Evolutionary conservation across 257 asterid species (phyloP).

Genomic region (Primulina tabacum): DNA sequence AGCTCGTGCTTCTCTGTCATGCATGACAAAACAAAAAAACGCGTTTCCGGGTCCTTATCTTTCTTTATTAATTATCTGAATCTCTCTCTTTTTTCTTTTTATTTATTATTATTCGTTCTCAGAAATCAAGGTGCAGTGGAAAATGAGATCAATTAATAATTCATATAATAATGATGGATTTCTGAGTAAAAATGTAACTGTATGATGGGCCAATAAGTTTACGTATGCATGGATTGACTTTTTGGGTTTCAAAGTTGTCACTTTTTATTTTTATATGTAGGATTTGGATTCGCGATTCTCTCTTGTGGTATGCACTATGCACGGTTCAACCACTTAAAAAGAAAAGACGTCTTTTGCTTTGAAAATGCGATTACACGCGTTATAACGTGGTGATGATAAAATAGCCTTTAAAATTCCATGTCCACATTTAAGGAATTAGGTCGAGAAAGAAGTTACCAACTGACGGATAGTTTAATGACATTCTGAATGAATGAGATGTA

Average conservation of each 20-base stretch:
- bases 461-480: too few species aligned
- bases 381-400: not conserved
- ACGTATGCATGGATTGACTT: constrained; percentile 16
- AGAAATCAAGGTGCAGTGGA: not conserved
- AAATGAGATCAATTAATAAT: not conserved
- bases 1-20: constrained; percentile 64
- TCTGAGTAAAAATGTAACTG: constrained; percentile 1
- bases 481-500: too few species aligned
- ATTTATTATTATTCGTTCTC: not conserved
- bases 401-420: not conserved
- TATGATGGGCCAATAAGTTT: constrained; percentile 9
- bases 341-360: not conserved
- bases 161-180: too few species aligned
- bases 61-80: not conserved
- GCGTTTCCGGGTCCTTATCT: constrained; percentile 40
- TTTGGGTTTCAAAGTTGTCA: not conserved
- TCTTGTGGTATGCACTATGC: not conserved
- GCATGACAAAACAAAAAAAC: constrained; percentile 36
- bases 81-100: not conserved
- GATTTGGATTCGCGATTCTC: not conserved
- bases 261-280: not conserved
- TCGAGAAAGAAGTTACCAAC: not conserved
- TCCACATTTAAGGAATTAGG: not conserved
- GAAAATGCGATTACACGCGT: not conserved
- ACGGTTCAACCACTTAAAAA: not conserved